Conservation (phyloP, 192 early-diverging fungal species). For the Paraglomus occultum region DNA sequence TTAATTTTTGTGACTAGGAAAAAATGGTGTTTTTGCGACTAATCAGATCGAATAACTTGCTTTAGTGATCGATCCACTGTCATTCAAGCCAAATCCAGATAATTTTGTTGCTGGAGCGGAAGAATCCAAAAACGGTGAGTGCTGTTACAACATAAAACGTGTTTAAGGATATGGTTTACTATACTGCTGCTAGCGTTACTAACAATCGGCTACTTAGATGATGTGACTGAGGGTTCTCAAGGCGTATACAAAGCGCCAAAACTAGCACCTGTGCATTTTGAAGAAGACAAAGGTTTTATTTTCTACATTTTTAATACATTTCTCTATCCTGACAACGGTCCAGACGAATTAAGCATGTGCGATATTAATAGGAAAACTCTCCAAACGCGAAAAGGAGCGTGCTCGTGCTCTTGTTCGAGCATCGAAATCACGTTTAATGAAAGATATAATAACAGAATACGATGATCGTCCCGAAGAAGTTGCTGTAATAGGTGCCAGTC, state of each 20-base stretch:
- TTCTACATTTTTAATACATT: no score
- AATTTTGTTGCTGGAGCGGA: conserved; percentile 52
- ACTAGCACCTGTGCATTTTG: conserved; percentile 81
- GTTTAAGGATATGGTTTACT: not conserved
- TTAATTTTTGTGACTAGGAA: not conserved
- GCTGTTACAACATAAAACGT: conserved; percentile 2
- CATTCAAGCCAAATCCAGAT: conserved; percentile 87
- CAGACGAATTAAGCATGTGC: no score
- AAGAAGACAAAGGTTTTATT: conserved; percentile 56
- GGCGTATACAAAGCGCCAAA: conserved; percentile 88
- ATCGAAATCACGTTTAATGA: conserved; percentile 77
- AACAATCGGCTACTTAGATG: conserved; percentile 9
- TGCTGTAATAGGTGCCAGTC: conserved; percentile 68
- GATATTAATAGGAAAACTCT: conserved; percentile 23
- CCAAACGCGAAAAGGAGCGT: conserved; percentile 63
- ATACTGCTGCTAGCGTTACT: conserved; percentile 1
- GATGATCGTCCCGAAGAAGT: conserved; percentile 83
- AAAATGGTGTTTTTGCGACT: conserved; percentile 34
- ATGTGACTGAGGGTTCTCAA: conserved; percentile 40
- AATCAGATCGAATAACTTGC: conserved; percentile 22
- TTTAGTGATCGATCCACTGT: conserved; percentile 69
- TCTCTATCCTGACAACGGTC: no score
- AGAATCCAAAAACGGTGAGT: conserved; percentile 35
- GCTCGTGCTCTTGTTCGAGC: conserved; percentile 65
- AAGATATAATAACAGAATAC: conserved; percentile 79